A percentile compares a stretch with the other conserved stretches of the same genome.
Conservation (phyloP, 345 rosid species). For the Salix brachista region DNA sequence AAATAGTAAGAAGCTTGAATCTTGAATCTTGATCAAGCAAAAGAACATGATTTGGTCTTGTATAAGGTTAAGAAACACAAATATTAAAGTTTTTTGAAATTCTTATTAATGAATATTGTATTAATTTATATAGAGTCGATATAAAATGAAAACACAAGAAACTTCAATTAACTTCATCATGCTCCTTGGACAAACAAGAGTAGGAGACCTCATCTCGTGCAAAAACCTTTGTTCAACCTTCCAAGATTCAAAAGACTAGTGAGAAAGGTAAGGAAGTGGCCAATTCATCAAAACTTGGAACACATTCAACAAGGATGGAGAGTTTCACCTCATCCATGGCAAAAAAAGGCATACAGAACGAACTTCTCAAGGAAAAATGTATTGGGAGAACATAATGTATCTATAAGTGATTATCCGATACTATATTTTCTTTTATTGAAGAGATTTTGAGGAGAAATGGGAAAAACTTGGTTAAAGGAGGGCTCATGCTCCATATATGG, state of each 20-base stretch:
- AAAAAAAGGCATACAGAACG: too few species aligned
- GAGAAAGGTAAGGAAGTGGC: not conserved
- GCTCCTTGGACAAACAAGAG: not conserved
- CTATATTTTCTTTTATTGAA: too few species aligned
- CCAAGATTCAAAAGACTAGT: too few species aligned
- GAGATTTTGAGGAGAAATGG: too few species aligned
- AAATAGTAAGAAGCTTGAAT: not conserved
- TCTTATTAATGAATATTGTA: too few species aligned
- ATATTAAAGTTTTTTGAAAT: too few species aligned
- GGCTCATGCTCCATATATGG: too few species aligned
- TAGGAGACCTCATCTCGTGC: not conserved
- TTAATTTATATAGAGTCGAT: not conserved
- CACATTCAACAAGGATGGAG: not conserved
- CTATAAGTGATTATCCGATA: too few species aligned
- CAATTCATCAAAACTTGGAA: too few species aligned
- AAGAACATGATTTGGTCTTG: not conserved
- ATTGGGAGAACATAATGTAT: not conserved
- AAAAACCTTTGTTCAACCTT: not conserved
- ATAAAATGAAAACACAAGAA: not conserved
- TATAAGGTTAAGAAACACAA: too few species aligned
- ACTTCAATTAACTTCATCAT: not conserved
- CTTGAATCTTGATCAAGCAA: not conserved
- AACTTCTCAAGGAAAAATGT: too few species aligned
- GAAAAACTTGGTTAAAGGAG: too few species aligned
- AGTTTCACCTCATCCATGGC: not conserved